Base-by-base conservation (phyloP, 2,329 filamentous ascomycete species). In the Chaetomium globosum region DNA sequence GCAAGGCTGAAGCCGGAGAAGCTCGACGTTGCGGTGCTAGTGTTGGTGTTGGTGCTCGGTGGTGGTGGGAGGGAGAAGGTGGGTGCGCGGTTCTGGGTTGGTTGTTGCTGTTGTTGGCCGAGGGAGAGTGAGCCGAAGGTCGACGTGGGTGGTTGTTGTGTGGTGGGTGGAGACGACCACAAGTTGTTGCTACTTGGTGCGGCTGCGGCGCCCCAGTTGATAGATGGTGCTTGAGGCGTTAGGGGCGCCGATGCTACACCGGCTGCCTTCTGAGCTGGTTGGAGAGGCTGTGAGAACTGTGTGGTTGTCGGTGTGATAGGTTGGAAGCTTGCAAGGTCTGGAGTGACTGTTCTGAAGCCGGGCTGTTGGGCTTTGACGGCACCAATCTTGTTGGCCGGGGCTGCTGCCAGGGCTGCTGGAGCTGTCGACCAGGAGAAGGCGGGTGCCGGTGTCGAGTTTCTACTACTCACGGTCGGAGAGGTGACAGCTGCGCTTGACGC, bases 401-500 rank as follows among this genome's bases (percentile, higher is more conserved):
- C 58, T 3, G 64, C 68, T 8, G 75, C 69, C 16, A 65, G n/a
- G 51, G 60, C 31, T 31, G 71, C 36, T 26, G 74, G 67, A 8
- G 85, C 84, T 2, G 85, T 87, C 1, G 87, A 89, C 87, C 87
- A 90, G 8, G 87, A 82, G 74, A 89, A 89, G 4, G 83, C 78
- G 0, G 82, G 79, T 2, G 81, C 75, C n/a, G 31, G 80, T 2
- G 81, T 74, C 2, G 79, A 77, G 55, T 75, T 75, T 13, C 67
- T 23, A 61, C 77, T 76, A 60, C 73, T 76, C 19, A 70, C 30
- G 3, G 72, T 73, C 2, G 77, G 71, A 3, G 80, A 77, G 28
- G 77, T 75, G 2, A 77, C 65, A 4, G 73, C 69, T 1, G 76
- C 69, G 4, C 74, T 71, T 1, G 76, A 73, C 1, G 75, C 69